Evolutionary conservation across 208 protist genomes (phyloP), one percentile per base, ranked within the genome.

Genomic region (Trypanosoma theileri): DNA sequence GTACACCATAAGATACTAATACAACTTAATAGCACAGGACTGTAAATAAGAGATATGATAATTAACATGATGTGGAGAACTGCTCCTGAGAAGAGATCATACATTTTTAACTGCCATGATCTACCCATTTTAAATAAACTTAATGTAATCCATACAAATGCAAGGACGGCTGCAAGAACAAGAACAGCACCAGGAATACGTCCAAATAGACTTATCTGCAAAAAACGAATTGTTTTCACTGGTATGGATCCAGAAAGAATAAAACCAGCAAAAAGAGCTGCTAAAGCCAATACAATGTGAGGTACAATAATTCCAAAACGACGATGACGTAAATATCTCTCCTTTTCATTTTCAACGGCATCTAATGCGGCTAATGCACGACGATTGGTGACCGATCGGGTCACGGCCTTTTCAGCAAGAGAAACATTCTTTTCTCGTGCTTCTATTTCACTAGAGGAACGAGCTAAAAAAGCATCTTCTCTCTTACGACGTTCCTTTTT

Each of bases 1-100:
- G 55, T 41, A 69, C 88, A 94, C 71, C 81, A 78, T 40, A 90
- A 13, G 19, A 94, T 69, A 1, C 65, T 82, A 13, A 90, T 80
- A 21, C 89, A 75, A 59, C 85, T 82, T 1, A 79, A 82, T 42
- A 88, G 63, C 55, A 86, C 77, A 57, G 66, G 81, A 61, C 69
- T 89, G 79, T 91, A 94, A 35, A 90, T 66, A 21, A 86, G 35
- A 26, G 73, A 84, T 41, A 74, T 69, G 40, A 46, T 26, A 55
- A 83, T 75, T 50, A 91, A 51, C 16, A 85, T 16, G 11, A 86
- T 60, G 12, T 51, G 65, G 8, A 90, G 56, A 13, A 84, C 51
- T 11, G 75, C 22, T 13, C 28, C 42, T 9, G 67, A 41, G 19
- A 71, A 19, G n/a, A 56, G 61, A 8, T 65, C 50, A 19, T 64